phyloP scores from a whole-genome alignment of 805 yeast species.

The Scheffersomyces stipitis region DNA sequence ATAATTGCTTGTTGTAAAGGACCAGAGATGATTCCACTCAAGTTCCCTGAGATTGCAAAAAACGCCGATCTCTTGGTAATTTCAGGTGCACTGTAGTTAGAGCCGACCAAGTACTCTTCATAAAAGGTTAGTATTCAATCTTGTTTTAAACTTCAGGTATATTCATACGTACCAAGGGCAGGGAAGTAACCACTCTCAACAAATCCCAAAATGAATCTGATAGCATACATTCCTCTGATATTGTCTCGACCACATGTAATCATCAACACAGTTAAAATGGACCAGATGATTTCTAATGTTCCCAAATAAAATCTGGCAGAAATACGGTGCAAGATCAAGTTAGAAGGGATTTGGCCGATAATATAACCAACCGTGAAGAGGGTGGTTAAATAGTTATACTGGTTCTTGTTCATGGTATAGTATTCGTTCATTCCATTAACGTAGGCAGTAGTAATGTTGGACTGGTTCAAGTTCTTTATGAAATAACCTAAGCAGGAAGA shows the following conservation, averaged over 20 bases:
- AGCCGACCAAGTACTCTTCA: constrained; percentile 24
- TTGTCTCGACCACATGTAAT: constrained; percentile 22
- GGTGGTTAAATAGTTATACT: constrained; percentile 45
- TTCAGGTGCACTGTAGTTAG: constrained; percentile 34
- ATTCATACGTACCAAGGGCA: constrained; percentile 29
- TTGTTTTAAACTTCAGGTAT: neutral
- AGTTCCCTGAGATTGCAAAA: constrained; percentile 34
- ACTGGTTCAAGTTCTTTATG: constrained; percentile 43
- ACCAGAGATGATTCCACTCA: constrained; percentile 37
- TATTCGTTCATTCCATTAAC: constrained; percentile 49
- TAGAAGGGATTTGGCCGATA: constrained; percentile 51
- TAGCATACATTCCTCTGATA: constrained; percentile 25
- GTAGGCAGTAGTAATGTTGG: constrained; percentile 45
- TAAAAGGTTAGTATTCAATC: neutral
- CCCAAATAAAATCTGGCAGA: constrained; percentile 47
- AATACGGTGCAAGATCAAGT: constrained; percentile 39
- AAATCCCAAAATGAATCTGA: constrained; percentile 43
- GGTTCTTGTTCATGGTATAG: constrained; percentile 39
- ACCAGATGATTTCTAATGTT: constrained; percentile 46
- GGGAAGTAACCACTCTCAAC: constrained; percentile 55
- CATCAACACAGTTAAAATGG: constrained; percentile 38
- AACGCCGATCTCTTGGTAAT: constrained; percentile 34
- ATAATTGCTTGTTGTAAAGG: constrained; percentile 35
- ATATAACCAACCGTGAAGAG: constrained; percentile 53
- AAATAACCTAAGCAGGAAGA: constrained; percentile 52